Percentiles rank a stretch among this genome's conserved stretches.
phyloP scores from a whole-genome alignment of 2,329 filamentous ascomycete species.

The Claviceps pazoutovae region DNA sequence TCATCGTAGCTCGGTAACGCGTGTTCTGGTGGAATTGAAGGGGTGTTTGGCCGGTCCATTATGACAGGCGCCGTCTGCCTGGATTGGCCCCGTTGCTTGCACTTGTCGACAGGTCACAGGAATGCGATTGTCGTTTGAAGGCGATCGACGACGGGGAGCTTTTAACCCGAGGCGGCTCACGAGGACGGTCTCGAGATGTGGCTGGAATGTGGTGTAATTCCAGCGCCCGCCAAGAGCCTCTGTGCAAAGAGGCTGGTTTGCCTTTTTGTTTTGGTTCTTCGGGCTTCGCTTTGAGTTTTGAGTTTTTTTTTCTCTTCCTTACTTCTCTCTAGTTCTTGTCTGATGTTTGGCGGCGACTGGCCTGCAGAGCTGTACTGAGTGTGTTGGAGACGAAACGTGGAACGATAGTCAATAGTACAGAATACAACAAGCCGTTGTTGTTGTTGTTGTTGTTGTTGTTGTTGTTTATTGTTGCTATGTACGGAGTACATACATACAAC shows the following conservation, averaged over 20 bases:
- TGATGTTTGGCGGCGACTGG: neutral
- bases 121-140: constrained; percentile 11
- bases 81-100: neutral
- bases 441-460: neutral
- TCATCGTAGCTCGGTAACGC: constrained; percentile 42
- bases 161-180: neutral
- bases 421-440: neutral
- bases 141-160: neutral
- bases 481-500: too few relatives aligned
- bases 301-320: neutral
- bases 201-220: neutral
- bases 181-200: neutral
- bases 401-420: neutral
- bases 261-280: neutral
- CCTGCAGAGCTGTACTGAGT: constrained; percentile 1
- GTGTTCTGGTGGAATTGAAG: constrained; percentile 43
- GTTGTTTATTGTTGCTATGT: neutral
- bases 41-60: constrained; percentile 38
- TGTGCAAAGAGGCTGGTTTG: neutral
- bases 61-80: neutral
- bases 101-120: constrained; percentile 12
- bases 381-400: neutral
- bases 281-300: too few relatives aligned
- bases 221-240: neutral
- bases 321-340: neutral